phyloP scores from a whole-genome alignment of 495 filamentous ascomycete genomes.

The Penicillium pulvis region DNA sequence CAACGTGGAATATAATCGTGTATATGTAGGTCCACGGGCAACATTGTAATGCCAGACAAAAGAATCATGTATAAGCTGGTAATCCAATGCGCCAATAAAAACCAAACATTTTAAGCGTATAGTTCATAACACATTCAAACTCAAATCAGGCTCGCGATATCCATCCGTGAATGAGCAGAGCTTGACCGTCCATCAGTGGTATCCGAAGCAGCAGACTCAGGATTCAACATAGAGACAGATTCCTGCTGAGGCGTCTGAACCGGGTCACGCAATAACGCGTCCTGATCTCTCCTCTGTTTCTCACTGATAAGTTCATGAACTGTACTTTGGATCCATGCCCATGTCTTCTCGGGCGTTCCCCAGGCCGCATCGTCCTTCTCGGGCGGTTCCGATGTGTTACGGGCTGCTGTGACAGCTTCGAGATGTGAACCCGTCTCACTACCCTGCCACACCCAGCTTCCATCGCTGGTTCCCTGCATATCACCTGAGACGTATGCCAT shows the following conservation, averaged over 20 bases:
- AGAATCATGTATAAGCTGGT: neutral
- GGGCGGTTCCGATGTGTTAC: conserved; percentile 8
- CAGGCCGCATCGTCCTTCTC: conserved; percentile 15
- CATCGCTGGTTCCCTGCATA: conserved; percentile 79
- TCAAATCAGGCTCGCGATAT: conserved; percentile 77
- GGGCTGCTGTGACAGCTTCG: conserved; percentile 27
- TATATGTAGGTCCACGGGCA: neutral
- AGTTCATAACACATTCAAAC: neutral
- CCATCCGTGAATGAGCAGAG: conserved; percentile 61
- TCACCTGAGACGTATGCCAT: conserved; percentile 87
- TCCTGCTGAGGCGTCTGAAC: conserved; percentile 21
- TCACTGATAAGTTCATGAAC: conserved; percentile 49
- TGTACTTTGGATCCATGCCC: conserved; percentile 55
- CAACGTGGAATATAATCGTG: neutral
- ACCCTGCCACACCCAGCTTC: conserved; percentile 85
- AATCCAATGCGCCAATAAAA: neutral
- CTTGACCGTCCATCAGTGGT: conserved; percentile 38
- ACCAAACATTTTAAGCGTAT: neutral
- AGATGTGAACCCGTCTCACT: conserved; percentile 54
- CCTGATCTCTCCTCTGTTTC: conserved; percentile 28
- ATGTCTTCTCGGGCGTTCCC: conserved; percentile 49
- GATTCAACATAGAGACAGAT: conserved; percentile 29
- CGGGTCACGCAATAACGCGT: neutral
- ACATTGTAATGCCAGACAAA: neutral
- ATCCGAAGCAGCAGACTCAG: conserved; percentile 41